A percentile compares a stretch with the other conserved stretches of the same genome.
Evolutionary conservation across 768 basidiomycete genomes (phyloP).

Genomic region (Serendipita sp.): DNA sequence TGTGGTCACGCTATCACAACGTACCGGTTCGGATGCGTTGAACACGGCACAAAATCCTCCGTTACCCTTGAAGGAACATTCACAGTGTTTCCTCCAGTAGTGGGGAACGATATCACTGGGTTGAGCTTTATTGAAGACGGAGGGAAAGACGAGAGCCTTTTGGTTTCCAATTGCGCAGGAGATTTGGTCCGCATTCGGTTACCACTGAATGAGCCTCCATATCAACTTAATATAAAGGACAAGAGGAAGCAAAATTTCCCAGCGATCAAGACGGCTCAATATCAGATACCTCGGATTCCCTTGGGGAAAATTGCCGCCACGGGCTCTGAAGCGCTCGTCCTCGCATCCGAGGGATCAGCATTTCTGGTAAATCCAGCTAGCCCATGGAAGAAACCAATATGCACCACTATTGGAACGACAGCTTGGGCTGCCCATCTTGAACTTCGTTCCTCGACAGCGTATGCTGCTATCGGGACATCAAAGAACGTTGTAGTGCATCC

Average conservation of each 20-base stretch:
- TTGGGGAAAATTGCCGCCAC: neutral
- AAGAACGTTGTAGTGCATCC: constrained; percentile 43
- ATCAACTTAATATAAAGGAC: constrained; percentile 13
- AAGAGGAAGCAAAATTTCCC: constrained; percentile 14
- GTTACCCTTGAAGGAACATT: constrained; percentile 32
- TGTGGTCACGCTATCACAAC: constrained; percentile 42
- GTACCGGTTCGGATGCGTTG: constrained; percentile 29
- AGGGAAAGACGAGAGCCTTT: constrained; percentile 28
- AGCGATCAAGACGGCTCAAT: constrained; percentile 7
- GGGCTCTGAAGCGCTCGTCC: neutral
- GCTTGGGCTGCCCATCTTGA: constrained; percentile 52
- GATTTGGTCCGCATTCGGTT: constrained; percentile 31
- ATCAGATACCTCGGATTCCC: neutral
- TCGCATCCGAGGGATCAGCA: neutral
- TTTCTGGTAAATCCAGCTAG: neutral
- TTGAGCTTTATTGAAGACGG: constrained; percentile 33
- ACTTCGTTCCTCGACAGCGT: constrained; percentile 32
- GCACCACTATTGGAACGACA: constrained; percentile 15
- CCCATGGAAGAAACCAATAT: neutral
- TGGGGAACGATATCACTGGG: constrained; percentile 36
- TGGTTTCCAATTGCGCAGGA: constrained; percentile 46
- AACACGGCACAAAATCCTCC: constrained; percentile 10
- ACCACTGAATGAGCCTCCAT: constrained; percentile 11
- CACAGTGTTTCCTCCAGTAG: constrained; percentile 17
- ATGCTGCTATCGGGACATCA: constrained; percentile 48